These are phyloP conservation scores for Apophysomyces ossiformis DNA, from an alignment of 371 early-diverging fungal genomes.

Conservation along the genomic window DNA sequence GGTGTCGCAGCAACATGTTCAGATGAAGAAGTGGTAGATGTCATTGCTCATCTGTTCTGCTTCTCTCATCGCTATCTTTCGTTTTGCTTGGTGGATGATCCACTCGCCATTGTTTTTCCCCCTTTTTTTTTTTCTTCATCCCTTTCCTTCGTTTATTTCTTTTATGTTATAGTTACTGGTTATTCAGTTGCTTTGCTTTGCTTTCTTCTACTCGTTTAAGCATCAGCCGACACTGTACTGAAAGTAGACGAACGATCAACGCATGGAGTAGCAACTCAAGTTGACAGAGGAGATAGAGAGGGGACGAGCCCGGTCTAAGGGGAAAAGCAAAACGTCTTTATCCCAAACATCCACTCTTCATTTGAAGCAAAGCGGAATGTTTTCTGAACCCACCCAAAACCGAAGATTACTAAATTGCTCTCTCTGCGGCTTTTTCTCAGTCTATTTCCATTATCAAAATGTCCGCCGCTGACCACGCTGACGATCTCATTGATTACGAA, in stretches of 20 bases:
- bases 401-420: slow-evolving; percentile 6
- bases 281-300: neutral
- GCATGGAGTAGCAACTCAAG: neutral
- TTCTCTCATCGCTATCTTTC: neutral
- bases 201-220: neutral
- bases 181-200: neutral
- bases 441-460: slow-evolving; percentile 24
- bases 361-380: neutral
- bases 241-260: neutral
- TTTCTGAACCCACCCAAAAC: neutral
- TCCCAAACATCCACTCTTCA: neutral
- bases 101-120: neutral
- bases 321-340: neutral
- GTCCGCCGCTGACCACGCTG: slow-evolving; percentile 74
- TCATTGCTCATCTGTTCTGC: neutral
- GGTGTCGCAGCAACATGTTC: neutral
- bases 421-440: slow-evolving; percentile 3
- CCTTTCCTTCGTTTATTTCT: neutral
- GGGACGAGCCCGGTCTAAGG: slow-evolving; percentile 8
- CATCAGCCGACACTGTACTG: neutral
- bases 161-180: neutral
- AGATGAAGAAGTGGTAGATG: neutral
- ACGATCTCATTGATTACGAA: slow-evolving; percentile 97
- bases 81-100: neutral
- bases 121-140: neutral